Base-by-base conservation (phyloP, 108 stramenopile species). In the Pseudonitzschia delicatissima region DNA sequence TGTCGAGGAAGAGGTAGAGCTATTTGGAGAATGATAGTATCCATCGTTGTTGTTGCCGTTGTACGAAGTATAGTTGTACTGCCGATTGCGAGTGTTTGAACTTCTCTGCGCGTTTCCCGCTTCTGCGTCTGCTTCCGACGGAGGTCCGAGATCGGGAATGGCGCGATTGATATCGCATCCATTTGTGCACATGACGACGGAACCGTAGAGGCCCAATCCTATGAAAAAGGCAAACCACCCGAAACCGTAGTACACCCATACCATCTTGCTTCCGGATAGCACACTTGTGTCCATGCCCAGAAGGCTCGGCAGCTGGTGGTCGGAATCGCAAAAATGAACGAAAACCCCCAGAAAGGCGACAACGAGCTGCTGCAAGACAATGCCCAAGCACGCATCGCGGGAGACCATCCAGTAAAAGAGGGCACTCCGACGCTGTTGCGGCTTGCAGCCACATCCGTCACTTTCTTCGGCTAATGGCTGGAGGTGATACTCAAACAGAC, bases 401-500 rank as follows among this genome's bases (percentile, higher is more conserved):
- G 66, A 61, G 5, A 67, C 72, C 27, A 48, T 39, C 42, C 53
- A 59, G 23, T 18, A 57, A 31, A 59, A 73, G 23, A 49, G 59
- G 31, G 15, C 42, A 6, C 48, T 34, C 7, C 72, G 57, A 28
- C 71, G 60, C 11, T 34, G 29, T n/a, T 57, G 28, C 23, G 13
- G 20, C 15, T 13, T 18, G 36, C n/a, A 32, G 15, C 64, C 49
- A 23, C 47, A 48, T 0, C 11, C 51, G 28, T 23, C 25, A 1
- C 27, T 31, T n/a, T 15, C 40, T 3, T 12, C 8, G 34, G 25
- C 26, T 3, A 61, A 23, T 13, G 69, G 69, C 34, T 70, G 60
- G 13, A 72, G 28, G 36, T 72, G 18, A 48, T 73, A 73, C 11
- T 67, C 58, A 37, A 67, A 67, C 8, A 67, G 34, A 40, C 72